Evolutionary conservation across 2,329 filamentous ascomycete species (phyloP).

Genomic region (Hortaea sp.): DNA sequence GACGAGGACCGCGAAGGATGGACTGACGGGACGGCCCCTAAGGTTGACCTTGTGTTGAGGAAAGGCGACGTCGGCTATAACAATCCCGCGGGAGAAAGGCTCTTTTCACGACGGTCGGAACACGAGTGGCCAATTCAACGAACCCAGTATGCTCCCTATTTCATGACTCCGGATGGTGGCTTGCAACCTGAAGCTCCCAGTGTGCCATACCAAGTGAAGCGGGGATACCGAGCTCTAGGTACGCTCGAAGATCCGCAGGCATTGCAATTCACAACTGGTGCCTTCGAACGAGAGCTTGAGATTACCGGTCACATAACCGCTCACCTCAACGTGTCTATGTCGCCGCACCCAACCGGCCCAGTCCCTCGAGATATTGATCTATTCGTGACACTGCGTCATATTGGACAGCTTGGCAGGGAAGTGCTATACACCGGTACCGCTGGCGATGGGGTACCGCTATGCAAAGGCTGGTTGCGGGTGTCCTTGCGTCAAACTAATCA

Average conservation of each 20-base stretch:
- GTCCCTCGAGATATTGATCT: slow-evolving; percentile 49
- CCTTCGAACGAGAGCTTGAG: slow-evolving; percentile 55
- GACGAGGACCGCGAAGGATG: slow-evolving; percentile 54
- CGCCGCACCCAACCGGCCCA: slow-evolving; percentile 4
- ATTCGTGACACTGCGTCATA: slow-evolving; percentile 52
- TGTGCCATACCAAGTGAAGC: slow-evolving; percentile 8
- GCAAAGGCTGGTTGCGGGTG: slow-evolving; percentile 55
- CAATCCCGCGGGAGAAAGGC: slow-evolving; percentile 49
- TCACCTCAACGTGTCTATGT: slow-evolving; percentile 41
- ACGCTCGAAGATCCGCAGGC: slow-evolving; percentile 41
- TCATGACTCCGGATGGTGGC: slow-evolving; percentile 41
- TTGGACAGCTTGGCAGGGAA: slow-evolving; percentile 45
- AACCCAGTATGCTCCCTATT: slow-evolving; percentile 54
- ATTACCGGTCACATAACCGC: slow-evolving; percentile 59
- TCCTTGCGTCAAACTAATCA: slow-evolving; percentile 46
- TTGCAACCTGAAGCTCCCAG: slow-evolving; percentile 21
- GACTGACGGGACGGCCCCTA: slow-evolving; percentile 48
- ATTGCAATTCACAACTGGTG: slow-evolving; percentile 47
- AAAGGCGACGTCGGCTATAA: slow-evolving; percentile 61
- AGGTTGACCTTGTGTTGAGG: slow-evolving; percentile 51
- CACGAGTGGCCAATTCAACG: slow-evolving; percentile 57
- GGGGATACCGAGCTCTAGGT: slow-evolving; percentile 50
- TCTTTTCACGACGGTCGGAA: slow-evolving; percentile 47
- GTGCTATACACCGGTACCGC: slow-evolving; percentile 57
- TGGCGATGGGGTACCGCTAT: slow-evolving; percentile 52